A percentile compares a stretch with the other conserved stretches of the same genome.
These are phyloP conservation scores for Fagopyrum homotropicum DNA, from an alignment of 148 eudicot species.

Conservation along the genomic window DNA sequence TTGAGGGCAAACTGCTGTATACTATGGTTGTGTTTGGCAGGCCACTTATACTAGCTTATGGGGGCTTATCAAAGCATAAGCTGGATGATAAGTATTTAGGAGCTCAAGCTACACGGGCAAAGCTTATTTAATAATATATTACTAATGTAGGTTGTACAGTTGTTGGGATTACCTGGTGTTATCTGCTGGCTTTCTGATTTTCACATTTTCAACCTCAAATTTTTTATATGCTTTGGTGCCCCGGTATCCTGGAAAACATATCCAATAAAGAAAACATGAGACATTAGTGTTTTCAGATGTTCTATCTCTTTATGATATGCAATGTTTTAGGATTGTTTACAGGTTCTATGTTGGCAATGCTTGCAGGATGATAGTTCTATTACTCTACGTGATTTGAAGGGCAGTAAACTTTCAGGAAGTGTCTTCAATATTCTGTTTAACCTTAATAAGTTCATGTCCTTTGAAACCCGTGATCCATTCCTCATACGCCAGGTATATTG, in stretches of 20 bases:
- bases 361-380: slow-evolving; percentile 70
- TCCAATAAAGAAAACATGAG: background rate
- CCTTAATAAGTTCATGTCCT: slow-evolving; percentile 93
- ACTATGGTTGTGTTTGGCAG: no score
- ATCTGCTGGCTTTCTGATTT: background rate
- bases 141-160: background rate
- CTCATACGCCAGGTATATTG: slow-evolving; percentile 81
- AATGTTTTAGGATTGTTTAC: background rate
- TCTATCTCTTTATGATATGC: background rate
- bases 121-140: background rate
- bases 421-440: slow-evolving; percentile 87
- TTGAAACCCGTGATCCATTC: slow-evolving; percentile 96
- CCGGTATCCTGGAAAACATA: background rate
- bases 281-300: background rate
- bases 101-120: background rate
- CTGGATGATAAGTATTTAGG: no score
- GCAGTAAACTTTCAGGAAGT: slow-evolving; percentile 73
- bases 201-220: background rate
- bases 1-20: slow-evolving; percentile 3
- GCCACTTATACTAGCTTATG: no score
- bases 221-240: background rate
- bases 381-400: slow-evolving; percentile 75
- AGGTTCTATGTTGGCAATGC: background rate
- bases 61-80: no score
- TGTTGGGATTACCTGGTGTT: background rate